A percentile compares a stretch with the other conserved stretches of the same genome.
These are phyloP conservation scores for Boletus tomentosulus DNA, from an alignment of 768 basidiomycete genomes.

Conservation along the genomic window DNA sequence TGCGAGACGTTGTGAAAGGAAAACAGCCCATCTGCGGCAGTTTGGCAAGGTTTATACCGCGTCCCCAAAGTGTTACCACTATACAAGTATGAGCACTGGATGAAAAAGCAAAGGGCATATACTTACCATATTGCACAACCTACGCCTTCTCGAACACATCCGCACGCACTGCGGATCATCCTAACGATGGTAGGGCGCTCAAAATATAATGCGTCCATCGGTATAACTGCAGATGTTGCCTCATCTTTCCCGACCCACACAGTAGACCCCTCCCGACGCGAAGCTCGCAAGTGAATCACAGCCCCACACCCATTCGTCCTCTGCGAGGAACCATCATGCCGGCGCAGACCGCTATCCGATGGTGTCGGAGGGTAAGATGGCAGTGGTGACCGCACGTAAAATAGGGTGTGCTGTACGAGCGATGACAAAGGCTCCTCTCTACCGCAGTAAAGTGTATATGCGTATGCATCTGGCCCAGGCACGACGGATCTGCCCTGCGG, in stretches of 20 bases:
- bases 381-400: slow-evolving; percentile 36
- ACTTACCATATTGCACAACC: slow-evolving; percentile 59
- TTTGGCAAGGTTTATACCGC: slow-evolving; percentile 56
- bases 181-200: slow-evolving; percentile 44
- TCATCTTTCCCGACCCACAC: slow-evolving; percentile 57
- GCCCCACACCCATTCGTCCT: slow-evolving; percentile 60
- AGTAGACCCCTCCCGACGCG: slow-evolving; percentile 46
- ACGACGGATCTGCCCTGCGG: slow-evolving; percentile 12
- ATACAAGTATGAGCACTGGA: slow-evolving; percentile 9
- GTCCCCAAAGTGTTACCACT: slow-evolving; percentile 67
- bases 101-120: background rate
- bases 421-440: slow-evolving; percentile 23
- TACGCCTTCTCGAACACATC: slow-evolving; percentile 64
- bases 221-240: slow-evolving; percentile 50
- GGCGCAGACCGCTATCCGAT: slow-evolving; percentile 15
- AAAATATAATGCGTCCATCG: slow-evolving; percentile 57
- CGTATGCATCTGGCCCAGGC: slow-evolving; percentile 18
- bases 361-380: slow-evolving; percentile 31
- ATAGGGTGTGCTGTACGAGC: slow-evolving; percentile 1
- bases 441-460: slow-evolving; percentile 43
- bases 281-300: slow-evolving; percentile 52
- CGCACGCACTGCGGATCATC: slow-evolving; percentile 54
- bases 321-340: slow-evolving; percentile 2
- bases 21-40: slow-evolving; percentile 46
- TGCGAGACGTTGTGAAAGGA: slow-evolving; percentile 17